Base-by-base conservation (phyloP, 1,284 basidiomycete species). In the Ganoderma multipileum region DNA sequence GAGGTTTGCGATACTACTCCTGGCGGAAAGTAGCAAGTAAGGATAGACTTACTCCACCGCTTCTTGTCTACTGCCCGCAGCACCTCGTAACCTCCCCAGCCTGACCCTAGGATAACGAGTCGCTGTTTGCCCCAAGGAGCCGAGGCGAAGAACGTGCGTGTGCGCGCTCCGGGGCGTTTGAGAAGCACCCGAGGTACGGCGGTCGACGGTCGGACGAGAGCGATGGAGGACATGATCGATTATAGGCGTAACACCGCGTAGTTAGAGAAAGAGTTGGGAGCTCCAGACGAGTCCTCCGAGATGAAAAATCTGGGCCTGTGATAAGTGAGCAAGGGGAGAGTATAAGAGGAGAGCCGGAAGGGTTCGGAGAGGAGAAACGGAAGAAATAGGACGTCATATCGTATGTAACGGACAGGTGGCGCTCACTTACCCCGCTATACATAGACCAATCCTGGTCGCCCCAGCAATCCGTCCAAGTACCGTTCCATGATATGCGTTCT, bases 21-120 rank as follows among this genome's bases (percentile, higher is more conserved):
- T 9, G 11, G 50, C 23, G 18, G 26, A 20, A 9, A 28, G 26
- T 6, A 36, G 18, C 11, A 50, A 26, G 23, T 26, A 26, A 18
- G 47, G 38, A 41, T 20, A 18, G 50, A 81, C 86, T 67, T 62
- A 91, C 91, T 84, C 87, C 89, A 92, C 66, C 85, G 83, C 72
- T 87, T 89, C 78, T 90, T 91, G 78, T 92, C 89, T 1, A 92
- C 80, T 4, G 85, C 84, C 62, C 87, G 81, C 41, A 92, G 83
- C 4, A 94, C 81, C 72, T 91, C 90, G 75, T 94, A 95, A 0
- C 94, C 94, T 67, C 91, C 94, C 94, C 94, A 96, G 28, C 94
- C 94, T 9, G 90, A 92, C 1, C 95, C 94, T 1, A 95, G 83
- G 67, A 96, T 90, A n/a, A 95, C 89, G 30, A 95, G 85, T 41